phyloP scores from a whole-genome alignment of 2,329 filamentous ascomycete species.

The Neofusicoccum sp. region DNA sequence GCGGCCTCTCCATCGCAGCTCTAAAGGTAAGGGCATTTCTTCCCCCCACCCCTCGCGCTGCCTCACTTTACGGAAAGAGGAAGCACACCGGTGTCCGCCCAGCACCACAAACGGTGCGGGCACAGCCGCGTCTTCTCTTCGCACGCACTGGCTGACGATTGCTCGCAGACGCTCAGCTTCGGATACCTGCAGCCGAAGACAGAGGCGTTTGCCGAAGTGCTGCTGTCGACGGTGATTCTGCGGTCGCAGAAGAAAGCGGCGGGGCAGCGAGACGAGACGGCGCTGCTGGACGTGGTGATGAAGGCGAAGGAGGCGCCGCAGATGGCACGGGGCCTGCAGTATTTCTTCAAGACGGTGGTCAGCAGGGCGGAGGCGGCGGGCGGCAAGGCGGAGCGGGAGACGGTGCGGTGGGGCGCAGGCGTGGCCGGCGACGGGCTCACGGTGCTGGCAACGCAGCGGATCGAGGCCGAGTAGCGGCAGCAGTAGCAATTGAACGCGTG shows the following conservation, averaged over 20 bases:
- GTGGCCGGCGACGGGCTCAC: conserved; percentile 38
- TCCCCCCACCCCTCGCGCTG: background rate
- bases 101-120: too few relatives aligned
- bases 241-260: conserved; percentile 56
- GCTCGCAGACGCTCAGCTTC: conserved; percentile 67
- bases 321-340: conserved; percentile 72
- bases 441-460: conserved; percentile 27
- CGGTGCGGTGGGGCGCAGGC: conserved; percentile 47
- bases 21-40: conserved; percentile 46
- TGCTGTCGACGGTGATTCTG: conserved; percentile 74
- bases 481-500: background rate
- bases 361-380: conserved; percentile 59
- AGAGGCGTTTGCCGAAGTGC: conserved; percentile 72
- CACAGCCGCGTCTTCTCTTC: background rate
- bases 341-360: conserved; percentile 75
- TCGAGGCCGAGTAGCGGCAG: conserved; percentile 26
- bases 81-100: too few relatives aligned
- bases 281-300: conserved; percentile 65
- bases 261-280: conserved; percentile 51
- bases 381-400: conserved; percentile 51
- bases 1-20: conserved; percentile 56
- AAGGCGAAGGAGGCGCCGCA: conserved; percentile 63
- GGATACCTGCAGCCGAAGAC: conserved; percentile 74
- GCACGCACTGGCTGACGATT: background rate
- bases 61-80: too few relatives aligned